A percentile compares a stretch with the other conserved stretches of the same genome.
These are phyloP conservation scores for Mercurialis annua DNA, from an alignment of 345 rosid genomes.

Conservation along the genomic window DNA sequence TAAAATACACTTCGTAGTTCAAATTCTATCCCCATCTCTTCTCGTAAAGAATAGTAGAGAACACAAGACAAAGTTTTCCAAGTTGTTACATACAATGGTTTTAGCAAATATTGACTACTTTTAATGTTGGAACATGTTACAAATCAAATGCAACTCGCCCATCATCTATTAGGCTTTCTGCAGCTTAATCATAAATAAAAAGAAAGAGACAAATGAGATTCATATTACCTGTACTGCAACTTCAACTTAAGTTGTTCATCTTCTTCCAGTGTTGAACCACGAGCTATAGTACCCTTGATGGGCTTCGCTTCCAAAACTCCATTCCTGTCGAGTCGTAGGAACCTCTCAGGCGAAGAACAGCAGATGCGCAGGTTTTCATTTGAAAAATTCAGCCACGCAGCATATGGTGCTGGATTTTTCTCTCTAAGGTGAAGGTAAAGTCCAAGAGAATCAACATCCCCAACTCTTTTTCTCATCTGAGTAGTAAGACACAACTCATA, in stretches of 20 bases:
- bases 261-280: conserved; percentile 66
- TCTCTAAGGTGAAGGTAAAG: conserved; percentile 81
- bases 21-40: not conserved
- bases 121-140: not conserved
- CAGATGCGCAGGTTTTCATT: conserved; percentile 62
- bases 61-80: not conserved
- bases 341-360: conserved; percentile 94
- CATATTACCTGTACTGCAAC: conserved; percentile 63
- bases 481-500: conserved; percentile 92
- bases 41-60: not conserved
- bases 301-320: conserved; percentile 82
- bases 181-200: not conserved
- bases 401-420: conserved; percentile 90
- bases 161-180: not conserved
- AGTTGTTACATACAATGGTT: not conserved
- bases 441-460: conserved; percentile 58
- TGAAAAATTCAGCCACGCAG: conserved; percentile 88
- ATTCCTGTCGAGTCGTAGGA: conserved; percentile 66
- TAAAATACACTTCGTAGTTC: not conserved
- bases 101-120: not conserved
- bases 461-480: conserved; percentile 52
- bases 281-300: conserved; percentile 86
- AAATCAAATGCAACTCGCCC: not conserved
- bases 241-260: conserved; percentile 64
- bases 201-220: conserved; percentile 4